These are phyloP conservation scores for Phaffia tasmanica DNA, from an alignment of 768 basidiomycete genomes.

Conservation along the genomic window DNA sequence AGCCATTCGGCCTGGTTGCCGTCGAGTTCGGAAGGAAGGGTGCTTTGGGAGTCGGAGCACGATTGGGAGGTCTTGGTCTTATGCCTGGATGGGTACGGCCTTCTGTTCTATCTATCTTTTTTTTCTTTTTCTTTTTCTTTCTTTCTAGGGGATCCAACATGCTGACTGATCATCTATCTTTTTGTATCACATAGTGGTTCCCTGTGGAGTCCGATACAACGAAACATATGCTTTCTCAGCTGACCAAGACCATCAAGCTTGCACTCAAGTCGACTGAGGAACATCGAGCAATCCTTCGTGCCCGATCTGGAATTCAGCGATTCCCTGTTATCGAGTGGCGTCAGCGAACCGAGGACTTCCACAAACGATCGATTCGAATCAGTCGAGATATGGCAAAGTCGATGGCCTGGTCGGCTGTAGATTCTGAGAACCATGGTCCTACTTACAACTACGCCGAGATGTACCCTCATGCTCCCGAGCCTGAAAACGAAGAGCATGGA, in stretches of 20 bases:
- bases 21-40: slow-evolving; percentile 95
- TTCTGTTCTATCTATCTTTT: background rate
- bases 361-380: slow-evolving; percentile 63
- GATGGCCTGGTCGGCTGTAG: slow-evolving; percentile 26
- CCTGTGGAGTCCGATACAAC: slow-evolving; percentile 89
- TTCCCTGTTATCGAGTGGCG: slow-evolving; percentile 99
- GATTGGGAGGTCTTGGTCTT: slow-evolving; percentile 83
- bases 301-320: slow-evolving; percentile 84
- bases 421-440: slow-evolving; percentile 18
- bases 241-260: slow-evolving; percentile 88
- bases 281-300: slow-evolving; percentile 83
- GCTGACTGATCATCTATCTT: background rate
- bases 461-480: slow-evolving; percentile 24
- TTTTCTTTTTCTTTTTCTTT: background rate
- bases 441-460: slow-evolving; percentile 25
- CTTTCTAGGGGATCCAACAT: background rate
- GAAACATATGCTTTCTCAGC: slow-evolving; percentile 84
- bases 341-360: slow-evolving; percentile 89
- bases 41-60: slow-evolving; percentile 87
- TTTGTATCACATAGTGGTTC: slow-evolving; percentile 59
- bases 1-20: slow-evolving; percentile 82
- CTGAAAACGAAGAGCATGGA: slow-evolving; percentile 7
- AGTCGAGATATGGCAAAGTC: slow-evolving; percentile 58
- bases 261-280: slow-evolving; percentile 81
- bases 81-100: slow-evolving; percentile 91